Conservation (phyloP, 1,139 yeast genomes). For the Yamadazyma sp. region DNA sequence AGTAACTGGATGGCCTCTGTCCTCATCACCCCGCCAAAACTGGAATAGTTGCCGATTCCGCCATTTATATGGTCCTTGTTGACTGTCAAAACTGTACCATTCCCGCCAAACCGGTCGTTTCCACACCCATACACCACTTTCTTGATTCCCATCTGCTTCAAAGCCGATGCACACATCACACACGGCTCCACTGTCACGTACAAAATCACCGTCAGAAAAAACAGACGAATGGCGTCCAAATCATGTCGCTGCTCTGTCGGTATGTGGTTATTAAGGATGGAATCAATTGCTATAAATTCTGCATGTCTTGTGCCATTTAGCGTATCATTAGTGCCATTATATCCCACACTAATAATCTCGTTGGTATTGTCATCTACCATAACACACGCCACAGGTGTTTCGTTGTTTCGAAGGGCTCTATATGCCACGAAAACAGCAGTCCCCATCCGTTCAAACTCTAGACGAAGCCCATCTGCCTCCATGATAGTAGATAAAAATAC, state of each 20-base stretch:
- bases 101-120: slow-evolving; percentile 95
- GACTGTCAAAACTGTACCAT: slow-evolving; percentile 77
- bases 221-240: slow-evolving; percentile 22
- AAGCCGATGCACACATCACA: slow-evolving; percentile 94
- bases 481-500: neutral
- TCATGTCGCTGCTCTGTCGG: slow-evolving; percentile 16
- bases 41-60: slow-evolving; percentile 35
- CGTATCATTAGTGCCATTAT: slow-evolving; percentile 86
- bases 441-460: slow-evolving; percentile 37
- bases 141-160: slow-evolving; percentile 74
- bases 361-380: slow-evolving; percentile 50
- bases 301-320: slow-evolving; percentile 89
- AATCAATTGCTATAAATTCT: slow-evolving; percentile 78
- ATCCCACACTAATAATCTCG: slow-evolving; percentile 69
- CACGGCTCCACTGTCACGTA: slow-evolving; percentile 98
- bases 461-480: slow-evolving; percentile 20
- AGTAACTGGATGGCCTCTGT: slow-evolving; percentile 81
- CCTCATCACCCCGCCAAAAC: slow-evolving; percentile 76
- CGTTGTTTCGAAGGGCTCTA: slow-evolving; percentile 49
- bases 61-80: slow-evolving; percentile 43
- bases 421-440: slow-evolving; percentile 41
- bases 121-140: slow-evolving; percentile 88
- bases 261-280: slow-evolving; percentile 31
- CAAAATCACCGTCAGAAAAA: slow-evolving; percentile 53
- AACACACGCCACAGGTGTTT: slow-evolving; percentile 74